Conservation (phyloP, 176 grass and related monocot genomes). For the Musa itinerans region DNA sequence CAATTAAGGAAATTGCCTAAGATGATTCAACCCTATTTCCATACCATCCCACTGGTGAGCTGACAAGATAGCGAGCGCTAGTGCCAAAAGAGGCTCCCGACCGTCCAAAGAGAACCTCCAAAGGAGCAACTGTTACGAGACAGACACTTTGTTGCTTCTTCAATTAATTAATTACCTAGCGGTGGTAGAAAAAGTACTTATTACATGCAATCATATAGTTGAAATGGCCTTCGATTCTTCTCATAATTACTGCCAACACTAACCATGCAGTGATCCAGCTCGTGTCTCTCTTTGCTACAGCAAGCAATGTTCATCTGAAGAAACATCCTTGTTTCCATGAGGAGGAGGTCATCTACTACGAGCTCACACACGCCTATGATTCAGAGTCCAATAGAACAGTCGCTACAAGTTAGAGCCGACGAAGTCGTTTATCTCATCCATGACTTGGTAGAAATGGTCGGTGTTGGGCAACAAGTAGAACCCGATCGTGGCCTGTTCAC, state of each 20-base stretch:
- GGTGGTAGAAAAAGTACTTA: no score
- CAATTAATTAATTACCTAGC: no score
- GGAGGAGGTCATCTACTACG: background rate
- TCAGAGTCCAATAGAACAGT: constrained; percentile 13
- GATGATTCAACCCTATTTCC: background rate
- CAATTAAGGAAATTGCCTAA: background rate
- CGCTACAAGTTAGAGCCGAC: constrained; percentile 59
- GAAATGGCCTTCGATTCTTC: no score
- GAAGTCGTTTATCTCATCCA: constrained; percentile 89
- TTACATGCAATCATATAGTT: no score
- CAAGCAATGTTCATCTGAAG: background rate
- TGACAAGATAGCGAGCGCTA: no score
- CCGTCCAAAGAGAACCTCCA: no score
- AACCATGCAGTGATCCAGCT: background rate
- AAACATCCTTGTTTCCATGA: background rate
- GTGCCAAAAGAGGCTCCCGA: no score
- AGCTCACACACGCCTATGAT: background rate
- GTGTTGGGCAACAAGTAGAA: constrained; percentile 95
- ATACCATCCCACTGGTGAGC: no score
- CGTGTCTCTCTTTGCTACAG: background rate
- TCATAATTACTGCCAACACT: no score
- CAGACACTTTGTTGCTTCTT: no score
- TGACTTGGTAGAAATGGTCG: constrained; percentile 85
- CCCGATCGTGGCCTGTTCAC: constrained; percentile 76
- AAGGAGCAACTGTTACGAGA: no score